phyloP scores from a whole-genome alignment of 2,329 filamentous ascomycete genomes.

The Dothistroma septosporum region DNA sequence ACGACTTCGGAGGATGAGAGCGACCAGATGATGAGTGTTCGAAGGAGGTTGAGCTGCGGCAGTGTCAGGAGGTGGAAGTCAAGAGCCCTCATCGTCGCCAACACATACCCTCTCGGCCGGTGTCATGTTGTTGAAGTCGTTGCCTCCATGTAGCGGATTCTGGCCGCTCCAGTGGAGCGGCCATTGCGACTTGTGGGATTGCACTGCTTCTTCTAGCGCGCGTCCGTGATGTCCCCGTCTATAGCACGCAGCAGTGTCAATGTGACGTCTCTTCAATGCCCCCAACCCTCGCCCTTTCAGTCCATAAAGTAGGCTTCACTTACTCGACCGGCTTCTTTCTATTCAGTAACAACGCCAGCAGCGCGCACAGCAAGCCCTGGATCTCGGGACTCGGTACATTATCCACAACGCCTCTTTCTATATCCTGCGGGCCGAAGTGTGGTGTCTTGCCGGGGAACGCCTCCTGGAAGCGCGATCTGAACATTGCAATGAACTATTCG shows the following conservation, averaged over 20 bases:
- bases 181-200: conserved; percentile 84
- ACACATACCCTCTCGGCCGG: conserved; percentile 70
- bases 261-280: background rate
- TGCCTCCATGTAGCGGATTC: conserved; percentile 76
- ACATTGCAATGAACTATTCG: conserved; percentile 92
- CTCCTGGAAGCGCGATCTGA: conserved; percentile 86
- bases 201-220: conserved; percentile 88
- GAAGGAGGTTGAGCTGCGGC: conserved; percentile 72
- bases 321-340: conserved; percentile 99
- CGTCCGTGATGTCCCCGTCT: conserved; percentile 90
- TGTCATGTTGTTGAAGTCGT: conserved; percentile 76
- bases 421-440: conserved; percentile 90
- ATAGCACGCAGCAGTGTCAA: conserved; percentile 34
- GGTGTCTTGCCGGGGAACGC: conserved; percentile 81
- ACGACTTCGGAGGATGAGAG: conserved; percentile 82
- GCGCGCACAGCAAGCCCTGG: conserved; percentile 82
- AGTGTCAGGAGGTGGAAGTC: conserved; percentile 15
- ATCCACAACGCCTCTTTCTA: conserved; percentile 81
- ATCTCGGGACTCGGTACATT: conserved; percentile 74
- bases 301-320: conserved; percentile 39
- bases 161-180: conserved; percentile 74
- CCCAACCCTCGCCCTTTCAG: background rate
- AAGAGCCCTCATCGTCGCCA: background rate
- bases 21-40: conserved; percentile 81
- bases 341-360: conserved; percentile 84